Percentiles rank a stretch among this genome's conserved stretches.
Conservation (phyloP, 345 rosid genomes). For the Euphorbia pulcherrima region DNA sequence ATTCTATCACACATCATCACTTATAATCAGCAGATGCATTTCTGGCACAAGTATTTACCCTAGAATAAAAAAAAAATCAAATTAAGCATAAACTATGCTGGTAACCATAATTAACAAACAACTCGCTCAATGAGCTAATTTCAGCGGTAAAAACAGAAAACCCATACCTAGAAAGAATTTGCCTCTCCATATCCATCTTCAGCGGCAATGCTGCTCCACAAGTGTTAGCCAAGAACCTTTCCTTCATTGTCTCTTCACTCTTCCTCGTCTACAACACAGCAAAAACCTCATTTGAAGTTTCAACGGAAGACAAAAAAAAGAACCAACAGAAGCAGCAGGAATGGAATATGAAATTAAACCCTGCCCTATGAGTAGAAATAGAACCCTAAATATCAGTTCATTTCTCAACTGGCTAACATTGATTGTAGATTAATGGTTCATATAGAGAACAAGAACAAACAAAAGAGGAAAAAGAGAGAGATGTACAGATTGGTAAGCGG, state of each 20-base stretch:
- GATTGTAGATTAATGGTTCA: not conserved
- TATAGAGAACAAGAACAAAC: no score
- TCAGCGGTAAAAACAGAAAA: not conserved
- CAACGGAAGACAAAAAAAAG: not conserved
- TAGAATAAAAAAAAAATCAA: not conserved
- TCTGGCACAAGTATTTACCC: not conserved
- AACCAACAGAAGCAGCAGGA: no score
- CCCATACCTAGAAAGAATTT: slow-evolving; percentile 67
- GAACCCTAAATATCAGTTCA: not conserved
- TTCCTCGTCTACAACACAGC: slow-evolving; percentile 38
- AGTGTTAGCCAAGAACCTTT: slow-evolving; percentile 49
- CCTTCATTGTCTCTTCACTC: slow-evolving; percentile 56
- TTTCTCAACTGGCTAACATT: not conserved
- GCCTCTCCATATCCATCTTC: slow-evolving; percentile 88
- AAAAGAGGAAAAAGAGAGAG: not conserved
- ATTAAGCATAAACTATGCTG: not conserved
- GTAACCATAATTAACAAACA: not conserved
- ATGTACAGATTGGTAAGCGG: slow-evolving; percentile 61
- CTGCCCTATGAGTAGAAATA: no score
- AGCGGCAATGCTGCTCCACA: slow-evolving; percentile 80
- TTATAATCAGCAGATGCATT: not conserved
- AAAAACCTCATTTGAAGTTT: slow-evolving; percentile 1
- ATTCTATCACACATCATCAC: not conserved
- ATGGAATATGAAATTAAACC: no score
- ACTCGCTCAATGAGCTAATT: not conserved